Conservation (phyloP, 1,284 basidiomycete genomes). For the Apiotrichum montevideense region DNA sequence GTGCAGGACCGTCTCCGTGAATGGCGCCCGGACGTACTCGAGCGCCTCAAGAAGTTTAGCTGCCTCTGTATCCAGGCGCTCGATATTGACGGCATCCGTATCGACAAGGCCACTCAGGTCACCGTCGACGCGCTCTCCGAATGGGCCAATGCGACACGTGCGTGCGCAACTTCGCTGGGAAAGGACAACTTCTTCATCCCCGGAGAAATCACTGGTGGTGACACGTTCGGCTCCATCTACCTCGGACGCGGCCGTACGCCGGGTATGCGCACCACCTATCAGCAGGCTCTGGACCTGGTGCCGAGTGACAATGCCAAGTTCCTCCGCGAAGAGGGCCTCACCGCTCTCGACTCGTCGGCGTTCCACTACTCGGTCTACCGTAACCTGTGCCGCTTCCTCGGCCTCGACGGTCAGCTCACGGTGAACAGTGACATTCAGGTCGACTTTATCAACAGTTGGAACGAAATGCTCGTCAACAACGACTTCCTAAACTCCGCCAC, state of each 20-base stretch:
- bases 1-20: conserved; percentile 89
- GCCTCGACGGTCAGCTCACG: conserved; percentile 85
- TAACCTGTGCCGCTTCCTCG: conserved; percentile 70
- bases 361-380: conserved; percentile 93
- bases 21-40: conserved; percentile 71
- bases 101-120: conserved; percentile 88
- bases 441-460: conserved; percentile 82
- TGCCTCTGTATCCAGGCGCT: conserved; percentile 79
- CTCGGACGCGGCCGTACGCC: conserved; percentile 79
- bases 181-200: conserved; percentile 84
- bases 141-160: conserved; percentile 67
- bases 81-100: conserved; percentile 84
- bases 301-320: conserved; percentile 63
- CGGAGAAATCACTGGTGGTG: conserved; percentile 90
- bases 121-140: conserved; percentile 69
- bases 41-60: conserved; percentile 66
- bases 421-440: conserved; percentile 73
- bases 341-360: conserved; percentile 67
- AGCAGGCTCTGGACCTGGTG: conserved; percentile 57
- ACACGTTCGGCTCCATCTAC: conserved; percentile 80
- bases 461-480: conserved; percentile 77
- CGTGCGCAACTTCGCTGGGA: conserved; percentile 62
- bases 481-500: conserved; percentile 72
- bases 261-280: conserved; percentile 55
- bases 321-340: conserved; percentile 59